Percentiles rank a stretch among this genome's conserved stretches.
Evolutionary conservation across 768 basidiomycete species (phyloP).

Genomic region (Mycena galopus): DNA sequence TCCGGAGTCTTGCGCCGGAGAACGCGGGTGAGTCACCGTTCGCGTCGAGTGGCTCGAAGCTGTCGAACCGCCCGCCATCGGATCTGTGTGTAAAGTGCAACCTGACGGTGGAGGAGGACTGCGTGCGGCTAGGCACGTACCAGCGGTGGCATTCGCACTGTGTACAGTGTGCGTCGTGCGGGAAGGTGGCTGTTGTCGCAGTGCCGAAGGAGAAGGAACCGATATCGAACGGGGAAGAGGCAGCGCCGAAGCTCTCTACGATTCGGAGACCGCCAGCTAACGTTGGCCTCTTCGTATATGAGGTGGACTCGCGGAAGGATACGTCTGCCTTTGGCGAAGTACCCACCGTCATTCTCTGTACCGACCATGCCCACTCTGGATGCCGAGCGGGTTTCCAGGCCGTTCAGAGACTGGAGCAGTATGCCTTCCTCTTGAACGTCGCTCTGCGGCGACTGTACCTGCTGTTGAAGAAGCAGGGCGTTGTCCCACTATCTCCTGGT

Average conservation of each 20-base stretch:
- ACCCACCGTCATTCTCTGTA: slow-evolving; percentile 82
- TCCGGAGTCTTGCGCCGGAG: slow-evolving; percentile 91
- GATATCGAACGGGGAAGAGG: slow-evolving; percentile 65
- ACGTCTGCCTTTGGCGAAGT: slow-evolving; percentile 79
- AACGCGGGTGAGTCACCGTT: slow-evolving; percentile 92
- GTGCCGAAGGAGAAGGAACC: slow-evolving; percentile 67
- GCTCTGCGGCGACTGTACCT: slow-evolving; percentile 92
- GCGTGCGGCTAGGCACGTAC: slow-evolving; percentile 94
- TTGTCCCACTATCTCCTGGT: slow-evolving; percentile 88
- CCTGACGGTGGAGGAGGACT: slow-evolving; percentile 96
- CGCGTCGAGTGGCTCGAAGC: slow-evolving; percentile 61
- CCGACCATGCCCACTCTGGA: slow-evolving; percentile 76
- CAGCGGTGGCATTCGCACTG: slow-evolving; percentile 97
- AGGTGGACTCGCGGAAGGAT: slow-evolving; percentile 76
- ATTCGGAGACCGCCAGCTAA: slow-evolving; percentile 85
- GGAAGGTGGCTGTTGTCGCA: slow-evolving; percentile 78
- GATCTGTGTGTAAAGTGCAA: slow-evolving; percentile 94
- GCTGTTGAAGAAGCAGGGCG: slow-evolving; percentile 88
- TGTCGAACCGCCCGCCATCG: slow-evolving; percentile 80
- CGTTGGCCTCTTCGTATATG: slow-evolving; percentile 83
- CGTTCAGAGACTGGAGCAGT: slow-evolving; percentile 96
- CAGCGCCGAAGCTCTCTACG: slow-evolving; percentile 70
- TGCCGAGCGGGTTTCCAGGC: slow-evolving; percentile 87
- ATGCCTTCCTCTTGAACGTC: slow-evolving; percentile 96
- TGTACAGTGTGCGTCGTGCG: slow-evolving; percentile 86